Base-by-base conservation (phyloP, 805 yeast genomes). In the Cyberlindnera xishuangbannaensis region DNA sequence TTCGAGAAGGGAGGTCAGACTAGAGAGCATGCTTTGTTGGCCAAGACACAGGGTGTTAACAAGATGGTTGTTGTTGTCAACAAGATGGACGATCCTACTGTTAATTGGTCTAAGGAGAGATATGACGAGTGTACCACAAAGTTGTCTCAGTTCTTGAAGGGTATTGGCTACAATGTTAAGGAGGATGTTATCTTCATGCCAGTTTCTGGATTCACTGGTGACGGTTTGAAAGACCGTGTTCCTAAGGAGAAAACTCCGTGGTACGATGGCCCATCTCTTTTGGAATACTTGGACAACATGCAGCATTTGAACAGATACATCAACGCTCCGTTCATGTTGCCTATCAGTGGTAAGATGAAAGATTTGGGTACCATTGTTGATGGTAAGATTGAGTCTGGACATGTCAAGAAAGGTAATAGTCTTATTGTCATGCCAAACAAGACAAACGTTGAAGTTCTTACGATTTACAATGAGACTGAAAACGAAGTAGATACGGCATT, bases 1-100 rank as follows among this genome's bases (percentile, higher is more conserved):
- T 90, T 90, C 56, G 98, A 90, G 69, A 85, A 87, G 62, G 97
- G 97, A 55, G 98, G 98, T 49, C 98, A 90, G 69, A 88, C 97
- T 23, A 81, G 97, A 68, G 97, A 88, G 72, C 98, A 90, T 57
- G 97, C 97, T 10, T 69, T 90, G 40, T 71, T 90, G 58, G 98
- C 98, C 43, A 92, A 90, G 71, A 92, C 97, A 33, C 97, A 90
- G 66, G 98, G 98, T 67, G 96, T 90, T 43, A 86, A 90, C 70
- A 83, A 80, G 61, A 74, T 90, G 61, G 71, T 92, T 44, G 96
- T 90, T 39, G 97, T 83, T 34, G 87, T 90, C 49, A 92, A 92
- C 71, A 92, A 92, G 76, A 90, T 92, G 97, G 99, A 92, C 65
- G 99, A 92, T 57, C 83, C 95, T 30, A 92, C 98, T 31, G 99